phyloP scores from a whole-genome alignment of 495 filamentous ascomycete genomes.

The Xylaria scruposa region DNA sequence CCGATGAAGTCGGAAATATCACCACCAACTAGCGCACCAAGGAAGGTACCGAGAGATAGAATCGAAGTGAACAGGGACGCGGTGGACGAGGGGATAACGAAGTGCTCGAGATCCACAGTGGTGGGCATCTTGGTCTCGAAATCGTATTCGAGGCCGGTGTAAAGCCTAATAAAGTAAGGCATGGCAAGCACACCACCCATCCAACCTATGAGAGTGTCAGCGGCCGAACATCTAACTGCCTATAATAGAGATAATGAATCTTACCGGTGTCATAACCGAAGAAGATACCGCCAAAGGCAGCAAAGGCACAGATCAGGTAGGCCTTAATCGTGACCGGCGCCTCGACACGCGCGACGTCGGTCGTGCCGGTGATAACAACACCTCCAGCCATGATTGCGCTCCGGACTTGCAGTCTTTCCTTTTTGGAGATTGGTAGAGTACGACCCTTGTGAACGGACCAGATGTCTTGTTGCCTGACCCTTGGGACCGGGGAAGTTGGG shows the following conservation, averaged over 20 bases:
- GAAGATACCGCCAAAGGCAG: constrained; percentile 66
- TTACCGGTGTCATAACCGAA: constrained; percentile 65
- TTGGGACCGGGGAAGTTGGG: constrained; percentile 12
- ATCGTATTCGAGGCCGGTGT: constrained; percentile 50
- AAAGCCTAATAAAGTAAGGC: constrained; percentile 55
- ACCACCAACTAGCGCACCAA: constrained; percentile 68
- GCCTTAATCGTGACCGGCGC: constrained; percentile 69
- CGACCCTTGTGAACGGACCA: constrained; percentile 19
- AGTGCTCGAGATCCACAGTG: constrained; percentile 37
- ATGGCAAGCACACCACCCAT: constrained; percentile 61
- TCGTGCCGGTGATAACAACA: constrained; percentile 43
- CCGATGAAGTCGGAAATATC: constrained; percentile 68
- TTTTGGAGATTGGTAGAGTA: constrained; percentile 13
- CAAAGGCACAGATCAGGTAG: constrained; percentile 65
- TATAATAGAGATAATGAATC: constrained; percentile 32
- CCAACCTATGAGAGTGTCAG: constrained; percentile 68
- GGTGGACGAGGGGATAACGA: constrained; percentile 54
- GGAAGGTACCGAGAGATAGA: constrained; percentile 71
- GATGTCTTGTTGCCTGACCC: constrained; percentile 26
- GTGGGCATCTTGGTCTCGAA: constrained; percentile 57
- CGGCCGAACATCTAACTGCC: constrained; percentile 31
- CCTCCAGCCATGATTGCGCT: constrained; percentile 45
- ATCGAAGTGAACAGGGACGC: constrained; percentile 71
- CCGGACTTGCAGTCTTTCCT: constrained; percentile 25
- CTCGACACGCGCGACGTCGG: constrained; percentile 53